phyloP scores from a whole-genome alignment of 805 yeast genomes.

The Torulaspora quercuum region DNA sequence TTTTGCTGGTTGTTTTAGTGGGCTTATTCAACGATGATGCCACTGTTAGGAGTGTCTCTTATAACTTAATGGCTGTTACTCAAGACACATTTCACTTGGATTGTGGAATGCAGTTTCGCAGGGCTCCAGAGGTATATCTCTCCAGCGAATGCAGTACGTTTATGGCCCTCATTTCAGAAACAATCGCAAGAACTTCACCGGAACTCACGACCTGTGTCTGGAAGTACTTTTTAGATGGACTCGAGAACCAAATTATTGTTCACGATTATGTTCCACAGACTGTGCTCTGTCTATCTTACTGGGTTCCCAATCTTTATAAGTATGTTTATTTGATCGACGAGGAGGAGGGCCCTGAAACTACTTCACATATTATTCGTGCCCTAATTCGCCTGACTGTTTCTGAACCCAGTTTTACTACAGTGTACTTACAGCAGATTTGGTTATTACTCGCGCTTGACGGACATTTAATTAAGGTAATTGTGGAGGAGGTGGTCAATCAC shows the following conservation, averaged over 20 bases:
- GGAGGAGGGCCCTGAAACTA: constrained; percentile 56
- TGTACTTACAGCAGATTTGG: constrained; percentile 65
- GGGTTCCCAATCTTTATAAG: constrained; percentile 65
- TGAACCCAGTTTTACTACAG: constrained; percentile 47
- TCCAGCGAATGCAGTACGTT: constrained; percentile 66
- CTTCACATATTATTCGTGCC: constrained; percentile 58
- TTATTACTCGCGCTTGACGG: constrained; percentile 59
- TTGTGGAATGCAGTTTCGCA: constrained; percentile 53
- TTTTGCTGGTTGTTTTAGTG: constrained; percentile 61
- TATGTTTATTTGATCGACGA: constrained; percentile 54
- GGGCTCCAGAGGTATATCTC: constrained; percentile 58
- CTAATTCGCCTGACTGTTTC: constrained; percentile 56
- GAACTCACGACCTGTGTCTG: constrained; percentile 55
- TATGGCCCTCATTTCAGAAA: constrained; percentile 52
- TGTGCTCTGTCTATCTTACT: constrained; percentile 49
- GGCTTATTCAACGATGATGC: constrained; percentile 61
- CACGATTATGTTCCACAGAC: constrained; percentile 26
- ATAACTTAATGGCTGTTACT: constrained; percentile 57
- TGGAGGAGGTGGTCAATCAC: constrained; percentile 71
- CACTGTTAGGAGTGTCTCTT: constrained; percentile 60
- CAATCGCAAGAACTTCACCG: constrained; percentile 57
- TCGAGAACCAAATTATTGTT: constrained; percentile 25
- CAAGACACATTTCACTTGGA: constrained; percentile 57
- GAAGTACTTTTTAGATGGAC: constrained; percentile 29
- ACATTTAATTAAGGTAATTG: constrained; percentile 50